phyloP scores from a whole-genome alignment of 306 rosid genomes.

The Potentilla sterilis region DNA sequence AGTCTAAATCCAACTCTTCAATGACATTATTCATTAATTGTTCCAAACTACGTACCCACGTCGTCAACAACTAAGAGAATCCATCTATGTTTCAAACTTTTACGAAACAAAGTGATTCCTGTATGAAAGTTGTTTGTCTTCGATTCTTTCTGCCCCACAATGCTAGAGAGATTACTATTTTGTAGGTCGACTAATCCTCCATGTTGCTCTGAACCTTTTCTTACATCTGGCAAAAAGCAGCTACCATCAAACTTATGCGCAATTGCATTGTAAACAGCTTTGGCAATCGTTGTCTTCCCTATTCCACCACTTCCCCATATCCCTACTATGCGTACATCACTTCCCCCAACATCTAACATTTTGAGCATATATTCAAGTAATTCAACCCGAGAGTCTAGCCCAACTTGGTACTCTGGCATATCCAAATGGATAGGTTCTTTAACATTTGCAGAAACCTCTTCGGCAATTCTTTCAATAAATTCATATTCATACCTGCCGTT shows the following conservation, averaged over 20 bases:
- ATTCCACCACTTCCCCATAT: neutral
- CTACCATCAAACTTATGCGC: no score
- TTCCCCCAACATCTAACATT: neutral
- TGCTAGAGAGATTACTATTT: neutral
- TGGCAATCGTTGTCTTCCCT: no score
- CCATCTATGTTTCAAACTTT: neutral
- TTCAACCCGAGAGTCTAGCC: neutral
- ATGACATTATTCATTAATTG: no score
- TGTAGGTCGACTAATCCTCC: no score
- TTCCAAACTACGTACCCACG: neutral
- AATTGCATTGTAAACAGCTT: no score
- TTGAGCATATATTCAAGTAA: neutral
- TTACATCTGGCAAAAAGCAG: no score
- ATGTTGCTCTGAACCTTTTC: no score
- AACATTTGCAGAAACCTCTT: neutral
- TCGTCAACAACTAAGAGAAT: constrained; percentile 11
- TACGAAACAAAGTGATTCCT: neutral
- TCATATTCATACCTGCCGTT: neutral
- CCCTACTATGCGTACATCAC: neutral
- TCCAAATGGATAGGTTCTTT: neutral
- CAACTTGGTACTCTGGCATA: neutral
- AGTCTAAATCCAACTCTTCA: no score
- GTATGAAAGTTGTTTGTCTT: neutral
- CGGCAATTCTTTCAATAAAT: neutral
- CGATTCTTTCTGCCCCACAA: neutral